Evolutionary conservation across 2,329 filamentous ascomycete species (phyloP), one percentile per base, ranked within the genome.

Genomic region (Cladosporium halotolerans): DNA sequence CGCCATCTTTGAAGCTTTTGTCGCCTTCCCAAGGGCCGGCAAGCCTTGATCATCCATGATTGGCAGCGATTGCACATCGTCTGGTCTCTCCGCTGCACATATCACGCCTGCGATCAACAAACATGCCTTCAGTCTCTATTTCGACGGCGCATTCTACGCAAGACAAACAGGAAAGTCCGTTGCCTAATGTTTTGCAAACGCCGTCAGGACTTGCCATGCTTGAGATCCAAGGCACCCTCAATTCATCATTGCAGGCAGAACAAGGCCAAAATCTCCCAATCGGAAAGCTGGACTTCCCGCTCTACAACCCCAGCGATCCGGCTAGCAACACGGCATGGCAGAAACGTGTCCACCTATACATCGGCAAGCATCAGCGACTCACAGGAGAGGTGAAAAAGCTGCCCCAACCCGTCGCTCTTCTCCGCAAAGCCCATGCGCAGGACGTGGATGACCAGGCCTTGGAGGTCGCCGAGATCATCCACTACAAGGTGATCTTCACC

Each of bases 171-270:
- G 23, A 28, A 55, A 82, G 80, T 62, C 84, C 88, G 3, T 80
- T 97, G 4, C 93, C 93, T 1, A 70, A 79, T n/a, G 78, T 96
- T 57, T 81, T 97, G 13, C 88, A 91, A 62, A 96, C 92, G 1
- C 93, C 93, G 0, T 84, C 87, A 0, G 93, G 93, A 47, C 81
- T 96, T 39, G 92, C 92, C 14, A 78, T 99, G 43, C 77, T 99
- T 54, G 93, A 97, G 73, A 81, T 99, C 11, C 93, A 99, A 75
- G 93, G 91, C 57, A 89, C 83, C 11, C 85, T 99, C 72, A 92
- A 95, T 69, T 76, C 90, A 84, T 89, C 7, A 58, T 44, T 59
- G 4, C 44, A 72, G 2, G 54, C 45, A 13, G 56, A 45, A 45
- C 54, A 39, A 49, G 46, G 41, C 32, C 18, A 19, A 9, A 49